Conservation (phyloP, 1,284 basidiomycete species). For the Cystobasidium pallidum region DNA sequence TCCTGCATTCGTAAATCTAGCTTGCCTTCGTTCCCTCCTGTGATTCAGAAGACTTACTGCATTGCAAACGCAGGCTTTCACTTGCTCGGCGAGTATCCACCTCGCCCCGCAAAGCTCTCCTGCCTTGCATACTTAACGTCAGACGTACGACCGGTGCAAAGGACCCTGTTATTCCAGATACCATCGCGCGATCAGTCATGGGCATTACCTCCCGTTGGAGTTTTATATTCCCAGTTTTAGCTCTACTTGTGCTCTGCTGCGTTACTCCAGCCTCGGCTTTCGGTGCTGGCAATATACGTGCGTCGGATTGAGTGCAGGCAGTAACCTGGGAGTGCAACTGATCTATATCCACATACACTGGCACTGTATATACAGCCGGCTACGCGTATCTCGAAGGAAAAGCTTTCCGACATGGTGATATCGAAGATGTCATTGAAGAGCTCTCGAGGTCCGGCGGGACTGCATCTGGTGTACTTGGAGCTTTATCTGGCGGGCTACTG, state of each 20-base stretch:
- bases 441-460: conserved; percentile 41
- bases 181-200: conserved; percentile 8
- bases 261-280: conserved; percentile 30
- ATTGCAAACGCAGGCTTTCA: too few relatives aligned
- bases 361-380: conserved; percentile 12
- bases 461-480: conserved; percentile 49
- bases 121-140: too few relatives aligned
- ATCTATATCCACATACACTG: too few relatives aligned
- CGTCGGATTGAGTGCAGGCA: too few relatives aligned
- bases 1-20: too few relatives aligned
- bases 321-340: too few relatives aligned
- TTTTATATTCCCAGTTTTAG: conserved; percentile 19
- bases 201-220: conserved; percentile 12
- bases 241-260: not conserved
- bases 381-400: conserved; percentile 47
- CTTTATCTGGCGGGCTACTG: conserved; percentile 47
- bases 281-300: conserved; percentile 42
- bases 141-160: too few relatives aligned
- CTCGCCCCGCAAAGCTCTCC: too few relatives aligned
- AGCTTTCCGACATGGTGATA: conserved; percentile 51
- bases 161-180: too few relatives aligned
- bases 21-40: too few relatives aligned
- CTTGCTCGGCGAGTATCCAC: too few relatives aligned
- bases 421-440: conserved; percentile 44
- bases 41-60: too few relatives aligned